These are phyloP conservation scores for Phalaenopsis equestris DNA, from an alignment of 106 monocot genomes.

Conservation along the genomic window DNA sequence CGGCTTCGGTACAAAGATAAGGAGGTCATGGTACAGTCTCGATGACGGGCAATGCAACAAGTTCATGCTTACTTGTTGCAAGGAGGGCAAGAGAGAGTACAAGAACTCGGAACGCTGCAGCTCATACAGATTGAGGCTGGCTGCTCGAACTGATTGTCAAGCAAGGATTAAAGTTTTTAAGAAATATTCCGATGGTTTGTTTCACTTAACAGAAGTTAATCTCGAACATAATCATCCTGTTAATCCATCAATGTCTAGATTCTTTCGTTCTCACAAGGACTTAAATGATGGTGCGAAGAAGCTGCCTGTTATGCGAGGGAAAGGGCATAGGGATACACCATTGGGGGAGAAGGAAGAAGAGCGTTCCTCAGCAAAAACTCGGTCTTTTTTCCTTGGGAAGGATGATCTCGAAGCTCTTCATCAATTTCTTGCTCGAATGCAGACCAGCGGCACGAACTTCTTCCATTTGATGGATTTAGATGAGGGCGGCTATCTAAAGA, in stretches of 20 bases:
- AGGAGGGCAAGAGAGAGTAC: constrained; percentile 42
- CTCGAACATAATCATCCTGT: constrained; percentile 54
- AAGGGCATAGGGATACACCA: constrained; percentile 19
- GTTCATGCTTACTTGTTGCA: constrained; percentile 42
- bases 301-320: constrained; percentile 23
- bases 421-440: constrained; percentile 36
- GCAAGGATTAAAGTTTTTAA: constrained; percentile 41
- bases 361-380: constrained; percentile 5
- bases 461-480: constrained; percentile 44
- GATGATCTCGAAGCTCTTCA: constrained; percentile 30
- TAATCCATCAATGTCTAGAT: constrained; percentile 37
- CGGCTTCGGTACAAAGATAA: constrained; percentile 44
- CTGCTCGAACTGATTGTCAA: constrained; percentile 44
- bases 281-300: constrained; percentile 27
- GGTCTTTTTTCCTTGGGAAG: constrained; percentile 10
- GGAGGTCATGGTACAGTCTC: constrained; percentile 46
- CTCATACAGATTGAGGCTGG: constrained; percentile 35
- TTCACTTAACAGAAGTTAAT: constrained; percentile 38
- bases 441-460: constrained; percentile 26
- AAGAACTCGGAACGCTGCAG: constrained; percentile 41
- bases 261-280: constrained; percentile 40
- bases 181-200: constrained; percentile 36
- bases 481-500: constrained; percentile 25
- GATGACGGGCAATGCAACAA: constrained; percentile 49
- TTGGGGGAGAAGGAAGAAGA: constrained; percentile 25